These are phyloP conservation scores for Picea engelmannii DNA, from an alignment of 83 land plant species.

Conservation along the genomic window DNA sequence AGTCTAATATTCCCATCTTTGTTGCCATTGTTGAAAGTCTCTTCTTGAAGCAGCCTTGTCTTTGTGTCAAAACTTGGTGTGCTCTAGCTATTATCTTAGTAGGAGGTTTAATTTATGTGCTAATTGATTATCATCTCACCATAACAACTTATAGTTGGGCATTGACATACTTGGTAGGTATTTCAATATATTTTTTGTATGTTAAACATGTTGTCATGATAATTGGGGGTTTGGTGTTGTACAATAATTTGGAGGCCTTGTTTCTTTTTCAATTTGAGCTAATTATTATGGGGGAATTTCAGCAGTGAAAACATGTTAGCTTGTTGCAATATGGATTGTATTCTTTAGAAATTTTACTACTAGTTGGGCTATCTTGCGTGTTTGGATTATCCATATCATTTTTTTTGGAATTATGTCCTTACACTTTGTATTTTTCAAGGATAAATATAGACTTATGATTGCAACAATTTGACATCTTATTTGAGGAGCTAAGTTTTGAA, in stretches of 20 bases:
- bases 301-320: constrained; percentile 20
- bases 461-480: too few relatives aligned
- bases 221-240: constrained; percentile 52
- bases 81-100: constrained; percentile 38
- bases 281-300: constrained; percentile 43
- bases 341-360: constrained; percentile 35
- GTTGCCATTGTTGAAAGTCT: constrained; percentile 51
- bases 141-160: constrained; percentile 48
- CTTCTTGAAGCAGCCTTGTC: constrained; percentile 53
- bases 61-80: constrained; percentile 39
- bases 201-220: constrained; percentile 59
- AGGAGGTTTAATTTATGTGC: constrained; percentile 42
- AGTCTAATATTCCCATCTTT: constrained; percentile 51
- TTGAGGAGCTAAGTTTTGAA: too few relatives aligned
- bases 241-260: constrained; percentile 57
- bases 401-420: constrained; percentile 9
- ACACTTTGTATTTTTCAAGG: too few relatives aligned
- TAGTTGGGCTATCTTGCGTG: constrained; percentile 41
- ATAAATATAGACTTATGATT: too few relatives aligned
- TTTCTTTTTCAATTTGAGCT: constrained; percentile 55
- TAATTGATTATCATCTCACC: constrained; percentile 44
- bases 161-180: constrained; percentile 42
- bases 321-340: constrained; percentile 20
- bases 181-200: constrained; percentile 56
- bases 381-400: constrained; percentile 54